Base-by-base conservation (phyloP, 2,329 filamentous ascomycete species). In the Pseudodiploospora longispora region DNA sequence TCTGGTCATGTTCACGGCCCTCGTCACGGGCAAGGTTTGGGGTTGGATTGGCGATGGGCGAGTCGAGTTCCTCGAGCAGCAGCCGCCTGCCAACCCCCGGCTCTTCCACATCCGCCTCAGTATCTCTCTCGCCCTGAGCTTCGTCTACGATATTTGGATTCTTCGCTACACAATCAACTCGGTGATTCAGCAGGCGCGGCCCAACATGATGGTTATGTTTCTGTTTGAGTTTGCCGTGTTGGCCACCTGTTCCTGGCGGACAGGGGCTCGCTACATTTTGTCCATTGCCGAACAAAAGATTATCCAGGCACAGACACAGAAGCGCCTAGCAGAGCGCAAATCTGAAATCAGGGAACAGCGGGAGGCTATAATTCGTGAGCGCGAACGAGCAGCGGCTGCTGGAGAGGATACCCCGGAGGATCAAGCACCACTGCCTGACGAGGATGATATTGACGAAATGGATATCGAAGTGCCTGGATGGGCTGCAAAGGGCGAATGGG, bases 181-280 rank as follows among this genome's bases (percentile, higher is more conserved):
- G 0, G 90, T 97, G 30, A 81, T 96, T 40, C 82, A 86, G 46
- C 83, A 94, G 60, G 87, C 91, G 2, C 77, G 85, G n/a, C 89
- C 91, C 1, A 93, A 94, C 47, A 97, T 98, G 86, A 98, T 97
- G 89, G 89, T 98, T 50, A 97, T 98, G 89, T 98, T 98, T 59
- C 81, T 94, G 5, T 98, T 98, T 56, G 93, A 98, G 63, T 97
- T 97, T 59, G 90, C 91, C 33, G 82, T 98, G 36, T 69, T 97
- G 48, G 75, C 81, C 3, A 83, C 94, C 7, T 83, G 82, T 41
- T 95, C 91, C 1, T 72, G 81, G 42, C 89, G 91, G 39, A 95
- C 89, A 0, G 75, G 79, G 2, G 72, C 81, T 43, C 82, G 90
- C 47, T 98, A 98, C 63, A 63, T 77, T 19, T 76, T 97, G 41